Evolutionary conservation across 352 stramenopile species (phyloP).

Genomic region (Hyaloperonospora brassicae): DNA sequence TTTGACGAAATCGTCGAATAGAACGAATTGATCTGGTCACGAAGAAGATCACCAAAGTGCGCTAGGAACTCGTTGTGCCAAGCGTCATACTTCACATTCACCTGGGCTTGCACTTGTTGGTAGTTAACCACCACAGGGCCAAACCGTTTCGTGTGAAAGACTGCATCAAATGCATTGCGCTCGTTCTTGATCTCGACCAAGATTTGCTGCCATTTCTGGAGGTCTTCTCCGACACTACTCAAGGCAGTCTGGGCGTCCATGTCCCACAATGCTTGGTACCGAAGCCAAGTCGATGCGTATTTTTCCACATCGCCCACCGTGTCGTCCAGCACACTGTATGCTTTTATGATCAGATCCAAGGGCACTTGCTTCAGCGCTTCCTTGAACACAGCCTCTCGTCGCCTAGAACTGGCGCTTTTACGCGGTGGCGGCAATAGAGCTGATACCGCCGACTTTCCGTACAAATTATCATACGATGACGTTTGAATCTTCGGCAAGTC

Average conservation of each 20-base stretch:
- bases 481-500: conserved; percentile 87
- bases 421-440: conserved; percentile 50
- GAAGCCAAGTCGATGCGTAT: conserved; percentile 95
- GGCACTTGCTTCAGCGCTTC: conserved; percentile 56
- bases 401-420: conserved; percentile 44
- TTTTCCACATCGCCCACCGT: conserved; percentile 79
- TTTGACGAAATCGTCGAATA: conserved; percentile 82
- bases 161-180: conserved; percentile 90
- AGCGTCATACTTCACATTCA: conserved; percentile 98
- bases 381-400: conserved; percentile 66
- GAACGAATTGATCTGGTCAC: conserved; percentile 88
- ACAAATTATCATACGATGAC: conserved; percentile 84
- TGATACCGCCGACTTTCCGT: conserved; percentile 57
- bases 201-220: conserved; percentile 95
- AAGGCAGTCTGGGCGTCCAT: conserved; percentile 93
- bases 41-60: conserved; percentile 92
- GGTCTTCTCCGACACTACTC: conserved; percentile 88
- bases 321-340: conserved; percentile 65
- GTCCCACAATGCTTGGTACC: conserved; percentile 99
- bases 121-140: conserved; percentile 87
- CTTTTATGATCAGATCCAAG: conserved; percentile 58
- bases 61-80: conserved; percentile 98
- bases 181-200: conserved; percentile 94
- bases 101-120: conserved; percentile 87
- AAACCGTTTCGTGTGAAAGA: conserved; percentile 86